Evolutionary conservation across 768 basidiomycete genomes (phyloP), one percentile per base, ranked within the genome.

Genomic region (Fomitopsis pulvina): DNA sequence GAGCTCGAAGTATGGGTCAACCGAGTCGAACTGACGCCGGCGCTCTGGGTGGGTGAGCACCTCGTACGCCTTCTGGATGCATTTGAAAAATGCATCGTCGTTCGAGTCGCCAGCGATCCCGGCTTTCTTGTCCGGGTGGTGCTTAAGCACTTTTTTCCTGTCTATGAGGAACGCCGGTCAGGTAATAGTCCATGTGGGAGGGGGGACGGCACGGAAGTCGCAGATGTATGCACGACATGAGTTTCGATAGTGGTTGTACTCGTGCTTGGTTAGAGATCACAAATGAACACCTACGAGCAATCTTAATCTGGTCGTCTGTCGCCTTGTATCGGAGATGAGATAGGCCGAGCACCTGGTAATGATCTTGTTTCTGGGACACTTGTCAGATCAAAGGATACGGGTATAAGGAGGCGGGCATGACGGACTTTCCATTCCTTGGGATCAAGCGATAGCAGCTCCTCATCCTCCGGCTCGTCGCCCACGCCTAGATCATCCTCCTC

Each of bases 31-130:
- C 66, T 97, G 93, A 41, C 90, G 83, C 50, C 92, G 83, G 60
- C 84, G 84, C 63, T 97, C 92, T 20, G 81, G 63, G 68, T 95
- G 78, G 40, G 83, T 85, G 50, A 99, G 83, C 37, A 92, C 85
- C 59, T 99, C 96, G 69, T 87, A 80, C n/a, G 95, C 95, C 69
- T 99, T 99, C 71, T 90, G 85, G 58, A 99, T 98, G 67, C 96
- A 99, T 71, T 99, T 99, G 88, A 99, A 99, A 77, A 99, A 98
- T 0, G 84, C 85, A 60, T 99, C 95, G 67, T 97, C 94, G 72
- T 98, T 95, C 51, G 90, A 85, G 60, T 89, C 87, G 59, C 83
- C 81, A 29, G 80, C 79, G 29, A 77, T 69, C 39, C 79, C 81
- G 24, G 86, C 81, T 66, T 98, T 97, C 72, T 98, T 97, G 72